A percentile compares a stretch with the other conserved stretches of the same genome.
These are phyloP conservation scores for Brasenia schreberi DNA, from an alignment of 164 flowering plant species.

Conservation along the genomic window DNA sequence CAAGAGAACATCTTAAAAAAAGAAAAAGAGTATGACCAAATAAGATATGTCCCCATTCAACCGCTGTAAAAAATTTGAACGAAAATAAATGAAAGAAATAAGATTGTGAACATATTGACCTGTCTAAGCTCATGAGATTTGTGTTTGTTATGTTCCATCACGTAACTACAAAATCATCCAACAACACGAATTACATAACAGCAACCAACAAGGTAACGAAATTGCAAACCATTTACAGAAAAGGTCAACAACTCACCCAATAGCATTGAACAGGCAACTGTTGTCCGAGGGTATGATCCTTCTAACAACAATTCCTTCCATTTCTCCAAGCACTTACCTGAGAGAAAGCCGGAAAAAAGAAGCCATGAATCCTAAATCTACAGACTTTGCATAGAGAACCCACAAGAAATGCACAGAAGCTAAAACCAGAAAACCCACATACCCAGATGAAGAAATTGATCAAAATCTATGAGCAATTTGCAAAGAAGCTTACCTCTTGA, in stretches of 20 bases:
- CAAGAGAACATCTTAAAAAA: neutral
- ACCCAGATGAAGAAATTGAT: neutral
- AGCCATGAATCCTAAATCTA: neutral
- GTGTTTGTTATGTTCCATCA: constrained; percentile 79
- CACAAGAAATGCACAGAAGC: neutral
- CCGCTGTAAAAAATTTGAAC: neutral
- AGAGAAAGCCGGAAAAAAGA: too few relatives aligned
- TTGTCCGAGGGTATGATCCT: constrained; percentile 96
- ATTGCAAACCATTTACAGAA: neutral
- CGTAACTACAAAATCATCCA: constrained; percentile 45
- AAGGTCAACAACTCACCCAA: constrained; percentile 43
- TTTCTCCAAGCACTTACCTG: constrained; percentile 10
- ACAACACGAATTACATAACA: neutral
- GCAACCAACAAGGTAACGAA: neutral
- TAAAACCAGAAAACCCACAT: neutral
- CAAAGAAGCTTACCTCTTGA: neutral
- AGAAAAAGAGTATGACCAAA: too few relatives aligned
- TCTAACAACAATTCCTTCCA: constrained; percentile 78
- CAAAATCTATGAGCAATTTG: neutral
- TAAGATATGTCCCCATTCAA: too few relatives aligned
- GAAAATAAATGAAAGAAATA: neutral
- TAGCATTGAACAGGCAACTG: constrained; percentile 96
- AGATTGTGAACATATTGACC: constrained; percentile 22
- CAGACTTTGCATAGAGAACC: neutral
- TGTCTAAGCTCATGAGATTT: constrained; percentile 85